A percentile compares a stretch with the other conserved stretches of the same genome.
phyloP scores from a whole-genome alignment of 345 rosid species.

The Aethionema arabicum region DNA sequence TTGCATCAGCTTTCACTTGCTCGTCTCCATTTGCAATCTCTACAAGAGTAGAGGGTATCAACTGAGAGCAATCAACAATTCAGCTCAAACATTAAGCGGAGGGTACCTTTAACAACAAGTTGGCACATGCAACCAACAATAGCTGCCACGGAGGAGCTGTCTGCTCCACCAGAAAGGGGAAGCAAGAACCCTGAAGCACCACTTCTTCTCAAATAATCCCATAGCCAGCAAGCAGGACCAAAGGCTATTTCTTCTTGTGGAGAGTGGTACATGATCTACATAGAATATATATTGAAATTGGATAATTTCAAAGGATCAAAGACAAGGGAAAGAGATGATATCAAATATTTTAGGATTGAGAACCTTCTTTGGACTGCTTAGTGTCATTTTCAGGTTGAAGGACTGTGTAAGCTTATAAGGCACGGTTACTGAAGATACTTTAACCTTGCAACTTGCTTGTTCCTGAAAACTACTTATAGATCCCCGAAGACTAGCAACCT shows the following conservation, averaged over 20 bases:
- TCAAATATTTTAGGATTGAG: constrained; percentile 15
- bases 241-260: constrained; percentile 96
- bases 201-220: constrained; percentile 98
- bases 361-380: constrained; percentile 78
- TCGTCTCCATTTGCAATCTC: constrained; percentile 89
- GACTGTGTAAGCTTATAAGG: constrained; percentile 70
- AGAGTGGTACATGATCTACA: constrained; percentile 72
- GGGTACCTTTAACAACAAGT: constrained; percentile 83
- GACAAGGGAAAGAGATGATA: constrained; percentile 8
- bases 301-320: not conserved
- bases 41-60: constrained; percentile 34
- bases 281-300: constrained; percentile 6
- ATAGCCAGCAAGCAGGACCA: constrained; percentile 98
- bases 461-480: constrained; percentile 88
- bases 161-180: constrained; percentile 97
- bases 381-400: constrained; percentile 62
- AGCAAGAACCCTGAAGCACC: constrained; percentile 98
- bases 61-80: constrained; percentile 6
- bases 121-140: constrained; percentile 99
- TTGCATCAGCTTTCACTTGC: constrained; percentile 93
- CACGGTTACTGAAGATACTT: constrained; percentile 59
- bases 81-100: not conserved
- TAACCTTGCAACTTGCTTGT: constrained; percentile 75
- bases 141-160: constrained; percentile 96
- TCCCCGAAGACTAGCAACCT: constrained; percentile 93